Conservation (phyloP, 495 filamentous ascomycete species). For the Ascobolus immersus region DNA sequence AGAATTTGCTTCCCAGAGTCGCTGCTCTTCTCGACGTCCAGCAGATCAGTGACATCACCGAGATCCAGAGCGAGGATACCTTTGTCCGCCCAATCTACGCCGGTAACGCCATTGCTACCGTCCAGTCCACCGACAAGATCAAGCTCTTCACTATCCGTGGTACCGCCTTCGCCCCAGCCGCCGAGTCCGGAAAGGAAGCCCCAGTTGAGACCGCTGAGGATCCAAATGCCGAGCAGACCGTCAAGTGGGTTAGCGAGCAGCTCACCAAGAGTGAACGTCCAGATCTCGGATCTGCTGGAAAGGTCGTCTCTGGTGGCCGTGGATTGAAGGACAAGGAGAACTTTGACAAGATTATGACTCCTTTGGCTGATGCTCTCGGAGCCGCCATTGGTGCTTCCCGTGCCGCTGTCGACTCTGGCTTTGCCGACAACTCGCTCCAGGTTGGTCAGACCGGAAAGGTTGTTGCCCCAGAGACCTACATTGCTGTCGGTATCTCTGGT, state of each 20-base stretch:
- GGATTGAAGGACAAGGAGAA: slow-evolving; percentile 93
- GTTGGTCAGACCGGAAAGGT: slow-evolving; percentile 98
- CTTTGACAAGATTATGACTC: slow-evolving; percentile 75
- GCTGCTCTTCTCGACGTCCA: slow-evolving; percentile 83
- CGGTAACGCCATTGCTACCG: slow-evolving; percentile 91
- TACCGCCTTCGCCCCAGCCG: slow-evolving; percentile 53
- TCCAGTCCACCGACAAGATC: slow-evolving; percentile 61
- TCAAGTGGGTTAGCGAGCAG: slow-evolving; percentile 85
- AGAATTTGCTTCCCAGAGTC: slow-evolving; percentile 80
- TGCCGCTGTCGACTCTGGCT: slow-evolving; percentile 88
- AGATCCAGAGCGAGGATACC: slow-evolving; percentile 69
- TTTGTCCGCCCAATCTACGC: slow-evolving; percentile 96
- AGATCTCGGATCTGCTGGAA: slow-evolving; percentile 68
- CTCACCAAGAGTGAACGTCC: slow-evolving; percentile 79
- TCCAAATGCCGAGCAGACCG: slow-evolving; percentile 40
- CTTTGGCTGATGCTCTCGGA: slow-evolving; percentile 71
- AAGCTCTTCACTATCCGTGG: slow-evolving; percentile 83
- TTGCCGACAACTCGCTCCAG: slow-evolving; percentile 97
- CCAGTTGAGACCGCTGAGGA: slow-evolving; percentile 36
- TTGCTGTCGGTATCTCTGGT: slow-evolving; percentile 84
- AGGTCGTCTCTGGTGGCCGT: slow-evolving; percentile 80
- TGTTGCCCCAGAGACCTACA: slow-evolving; percentile 81
- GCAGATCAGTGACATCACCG: slow-evolving; percentile 76
- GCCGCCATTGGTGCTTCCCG: slow-evolving; percentile 85
- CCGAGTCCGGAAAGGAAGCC: slow-evolving; percentile 28